Evolutionary conservation across 306 rosid species (phyloP).

Genomic region (Casuarina equisetifolia): DNA sequence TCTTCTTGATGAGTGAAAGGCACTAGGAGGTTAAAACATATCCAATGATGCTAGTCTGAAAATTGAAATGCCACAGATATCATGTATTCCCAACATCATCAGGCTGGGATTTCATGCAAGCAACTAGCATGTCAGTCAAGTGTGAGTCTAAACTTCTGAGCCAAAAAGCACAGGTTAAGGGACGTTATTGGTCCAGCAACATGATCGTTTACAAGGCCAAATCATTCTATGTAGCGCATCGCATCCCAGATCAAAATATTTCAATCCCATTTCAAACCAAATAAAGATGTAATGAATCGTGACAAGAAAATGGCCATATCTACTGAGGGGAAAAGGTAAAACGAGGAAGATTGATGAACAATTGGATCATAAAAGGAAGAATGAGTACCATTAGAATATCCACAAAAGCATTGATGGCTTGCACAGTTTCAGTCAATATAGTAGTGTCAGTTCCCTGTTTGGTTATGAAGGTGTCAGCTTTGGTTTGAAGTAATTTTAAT

Average conservation of each 20-base stretch:
- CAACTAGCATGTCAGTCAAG: neutral
- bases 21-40: neutral
- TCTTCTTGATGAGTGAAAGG: neutral
- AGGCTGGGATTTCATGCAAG: neutral
- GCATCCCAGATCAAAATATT: neutral
- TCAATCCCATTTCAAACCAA: neutral
- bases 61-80: neutral
- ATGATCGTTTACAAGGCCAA: too few relatives aligned
- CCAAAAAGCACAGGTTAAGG: too few relatives aligned
- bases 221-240: too few relatives aligned
- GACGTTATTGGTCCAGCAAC: too few relatives aligned
- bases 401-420: neutral
- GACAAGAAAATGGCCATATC: neutral
- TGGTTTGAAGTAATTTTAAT: neutral
- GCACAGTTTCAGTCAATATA: neutral
- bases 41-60: neutral
- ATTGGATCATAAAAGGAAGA: too few relatives aligned
- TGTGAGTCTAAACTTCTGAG: too few relatives aligned
- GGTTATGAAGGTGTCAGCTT: neutral
- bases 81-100: neutral
- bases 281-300: neutral
- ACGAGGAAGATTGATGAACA: too few relatives aligned
- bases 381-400: too few relatives aligned
- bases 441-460: neutral
- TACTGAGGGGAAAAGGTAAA: too few relatives aligned